Conservation (phyloP, 2,329 filamentous ascomycete genomes). For the Tolypocladium ophioglossoides region DNA sequence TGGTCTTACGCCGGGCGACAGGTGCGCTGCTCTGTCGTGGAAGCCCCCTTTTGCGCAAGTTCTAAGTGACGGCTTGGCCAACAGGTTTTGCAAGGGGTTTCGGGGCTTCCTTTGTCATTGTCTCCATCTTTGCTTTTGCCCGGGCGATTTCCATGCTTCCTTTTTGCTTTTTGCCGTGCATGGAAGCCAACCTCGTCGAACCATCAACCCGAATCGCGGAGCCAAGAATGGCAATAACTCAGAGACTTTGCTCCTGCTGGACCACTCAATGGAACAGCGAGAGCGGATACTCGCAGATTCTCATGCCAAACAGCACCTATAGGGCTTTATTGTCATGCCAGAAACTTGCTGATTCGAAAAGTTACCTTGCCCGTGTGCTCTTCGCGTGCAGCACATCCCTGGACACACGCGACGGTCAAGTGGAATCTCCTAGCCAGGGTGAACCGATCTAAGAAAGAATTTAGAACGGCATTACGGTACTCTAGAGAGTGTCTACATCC, state of each 20-base stretch:
- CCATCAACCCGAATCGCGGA: not conserved
- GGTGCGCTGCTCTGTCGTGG: not conserved
- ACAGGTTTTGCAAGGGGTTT: not conserved
- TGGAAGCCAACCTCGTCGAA: not conserved
- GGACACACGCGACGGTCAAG: too few relatives aligned
- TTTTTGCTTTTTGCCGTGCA: not conserved
- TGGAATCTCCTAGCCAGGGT: too few relatives aligned
- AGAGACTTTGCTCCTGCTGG: not conserved
- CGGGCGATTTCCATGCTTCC: not conserved
- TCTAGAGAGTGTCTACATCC: too few relatives aligned
- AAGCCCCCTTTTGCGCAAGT: not conserved
- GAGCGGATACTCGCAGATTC: not conserved
- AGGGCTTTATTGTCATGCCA: not conserved
- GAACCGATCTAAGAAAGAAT: too few relatives aligned
- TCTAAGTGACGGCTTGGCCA: not conserved
- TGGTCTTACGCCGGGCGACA: not conserved
- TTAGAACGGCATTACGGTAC: too few relatives aligned
- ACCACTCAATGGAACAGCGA: not conserved
- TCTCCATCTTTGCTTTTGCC: not conserved
- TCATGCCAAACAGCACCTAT: not conserved
- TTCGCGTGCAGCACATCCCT: not conserved
- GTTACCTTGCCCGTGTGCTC: not conserved
- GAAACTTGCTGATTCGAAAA: not conserved
- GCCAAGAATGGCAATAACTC: not conserved
- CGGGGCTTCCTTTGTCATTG: not conserved